phyloP scores from a whole-genome alignment of 2,329 filamentous ascomycete species.

The Rhynchosporium graminicola region DNA sequence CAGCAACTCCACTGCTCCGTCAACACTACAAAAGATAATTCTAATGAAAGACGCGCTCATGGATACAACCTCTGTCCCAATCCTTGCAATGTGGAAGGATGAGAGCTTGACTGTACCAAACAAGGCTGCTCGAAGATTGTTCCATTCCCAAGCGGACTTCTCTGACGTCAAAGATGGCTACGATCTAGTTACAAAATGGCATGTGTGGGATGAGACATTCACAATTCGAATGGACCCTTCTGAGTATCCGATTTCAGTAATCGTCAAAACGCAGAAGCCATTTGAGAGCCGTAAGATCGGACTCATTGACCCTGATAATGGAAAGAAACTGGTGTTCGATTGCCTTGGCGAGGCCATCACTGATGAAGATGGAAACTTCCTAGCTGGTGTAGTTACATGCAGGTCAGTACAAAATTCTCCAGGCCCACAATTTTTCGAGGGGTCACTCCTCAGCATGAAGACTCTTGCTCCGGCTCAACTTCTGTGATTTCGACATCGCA shows the following conservation, averaged over 20 bases:
- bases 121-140: slow-evolving; percentile 52
- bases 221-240: slow-evolving; percentile 54
- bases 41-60: slow-evolving; percentile 77
- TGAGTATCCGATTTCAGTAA: slow-evolving; percentile 66
- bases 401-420: neutral
- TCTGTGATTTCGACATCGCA: neutral
- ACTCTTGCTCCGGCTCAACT: neutral
- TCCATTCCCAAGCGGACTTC: slow-evolving; percentile 47
- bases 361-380: slow-evolving; percentile 68
- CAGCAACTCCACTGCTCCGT: slow-evolving; percentile 58
- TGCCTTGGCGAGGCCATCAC: slow-evolving; percentile 66
- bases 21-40: slow-evolving; percentile 70
- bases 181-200: slow-evolving; percentile 61
- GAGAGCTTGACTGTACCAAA: slow-evolving; percentile 74
- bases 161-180: slow-evolving; percentile 47
- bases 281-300: slow-evolving; percentile 64
- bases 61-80: slow-evolving; percentile 73
- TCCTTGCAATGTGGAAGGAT: slow-evolving; percentile 80
- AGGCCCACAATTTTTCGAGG: neutral
- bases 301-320: slow-evolving; percentile 56
- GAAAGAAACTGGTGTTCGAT: slow-evolving; percentile 61
- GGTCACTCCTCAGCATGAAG: neutral
- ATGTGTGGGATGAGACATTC: slow-evolving; percentile 68
- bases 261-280: slow-evolving; percentile 61
- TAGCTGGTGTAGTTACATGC: slow-evolving; percentile 71